Evolutionary conservation across 805 yeast species (phyloP).

Genomic region (Suhomyces sp.): DNA sequence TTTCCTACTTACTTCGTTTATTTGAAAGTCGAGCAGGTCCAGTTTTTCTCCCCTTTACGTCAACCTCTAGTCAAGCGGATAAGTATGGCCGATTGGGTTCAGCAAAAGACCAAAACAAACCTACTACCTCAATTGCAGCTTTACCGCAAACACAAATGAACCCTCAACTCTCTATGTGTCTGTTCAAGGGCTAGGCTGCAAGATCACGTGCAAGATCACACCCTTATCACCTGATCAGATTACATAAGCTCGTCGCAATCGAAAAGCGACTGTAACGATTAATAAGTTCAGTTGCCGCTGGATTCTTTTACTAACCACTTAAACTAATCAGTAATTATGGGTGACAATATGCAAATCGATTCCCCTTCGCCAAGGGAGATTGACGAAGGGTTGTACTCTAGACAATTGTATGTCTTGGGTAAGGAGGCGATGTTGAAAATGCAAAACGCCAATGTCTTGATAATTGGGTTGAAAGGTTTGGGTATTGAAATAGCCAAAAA

Average conservation of each 20-base stretch:
- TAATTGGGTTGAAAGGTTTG: conserved; percentile 86
- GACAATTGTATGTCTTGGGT: conserved; percentile 95
- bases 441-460: conserved; percentile 90
- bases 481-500: conserved; percentile 97
- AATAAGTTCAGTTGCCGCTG: background rate
- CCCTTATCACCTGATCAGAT: background rate
- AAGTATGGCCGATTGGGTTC: background rate
- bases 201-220: too few species aligned
- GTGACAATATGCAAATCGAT: conserved; percentile 41
- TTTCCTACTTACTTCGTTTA: too few species aligned
- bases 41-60: too few species aligned
- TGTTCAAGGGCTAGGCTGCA: too few species aligned
- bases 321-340: conserved; percentile 8
- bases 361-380: conserved; percentile 45
- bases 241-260: background rate
- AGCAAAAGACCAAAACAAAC: background rate
- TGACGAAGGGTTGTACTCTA: conserved; percentile 92
- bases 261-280: background rate
- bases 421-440: conserved; percentile 97
- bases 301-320: background rate
- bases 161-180: too few species aligned
- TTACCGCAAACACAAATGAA: too few species aligned
- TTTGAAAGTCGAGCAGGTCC: too few species aligned
- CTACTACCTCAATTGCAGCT: background rate
- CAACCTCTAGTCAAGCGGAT: background rate